phyloP scores from a whole-genome alignment of 2,329 filamentous ascomycete genomes.

The Pestalotiopsis sp. region DNA sequence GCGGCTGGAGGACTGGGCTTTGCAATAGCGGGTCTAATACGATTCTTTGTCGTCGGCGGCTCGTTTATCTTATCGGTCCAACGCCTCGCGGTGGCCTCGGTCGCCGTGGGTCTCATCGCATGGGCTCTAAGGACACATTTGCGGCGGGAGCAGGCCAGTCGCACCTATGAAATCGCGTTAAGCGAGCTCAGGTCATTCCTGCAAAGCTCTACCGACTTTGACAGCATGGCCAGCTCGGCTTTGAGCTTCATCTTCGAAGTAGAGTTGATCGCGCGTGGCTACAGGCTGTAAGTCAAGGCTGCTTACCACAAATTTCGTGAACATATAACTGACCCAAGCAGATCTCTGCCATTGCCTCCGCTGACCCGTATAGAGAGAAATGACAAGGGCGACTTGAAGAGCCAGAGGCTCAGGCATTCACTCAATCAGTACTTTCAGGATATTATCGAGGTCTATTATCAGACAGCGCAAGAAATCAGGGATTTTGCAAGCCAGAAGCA shows the following conservation, averaged over 20 bases:
- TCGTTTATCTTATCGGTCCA: constrained; percentile 29
- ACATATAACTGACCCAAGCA: constrained; percentile 37
- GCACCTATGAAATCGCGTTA: constrained; percentile 33
- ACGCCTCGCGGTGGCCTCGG: constrained; percentile 26
- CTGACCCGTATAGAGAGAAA: constrained; percentile 88
- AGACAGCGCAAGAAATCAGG: constrained; percentile 70
- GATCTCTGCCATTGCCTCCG: constrained; percentile 88
- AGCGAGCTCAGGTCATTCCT: constrained; percentile 32
- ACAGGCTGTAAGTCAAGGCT: constrained; percentile 30
- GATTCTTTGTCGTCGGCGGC: constrained; percentile 31
- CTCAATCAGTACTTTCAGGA: constrained; percentile 71
- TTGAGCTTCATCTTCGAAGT: constrained; percentile 39
- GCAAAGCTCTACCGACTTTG: constrained; percentile 32
- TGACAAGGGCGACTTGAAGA: constrained; percentile 78
- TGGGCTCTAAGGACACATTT: constrained; percentile 30
- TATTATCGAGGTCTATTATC: constrained; percentile 72
- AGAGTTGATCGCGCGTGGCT: constrained; percentile 35
- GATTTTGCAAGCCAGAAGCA: constrained; percentile 78
- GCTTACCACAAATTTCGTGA: background rate
- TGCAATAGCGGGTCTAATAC: constrained; percentile 28
- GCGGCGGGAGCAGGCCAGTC: constrained; percentile 32
- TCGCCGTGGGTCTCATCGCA: constrained; percentile 21
- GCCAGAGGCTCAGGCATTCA: constrained; percentile 76
- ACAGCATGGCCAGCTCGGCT: constrained; percentile 35
- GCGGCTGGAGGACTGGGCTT: constrained; percentile 33